Evolutionary conservation across 1,139 yeast species (phyloP), one percentile per base, ranked within the genome.

Genomic region (Debaryomycetaceae sp.): DNA sequence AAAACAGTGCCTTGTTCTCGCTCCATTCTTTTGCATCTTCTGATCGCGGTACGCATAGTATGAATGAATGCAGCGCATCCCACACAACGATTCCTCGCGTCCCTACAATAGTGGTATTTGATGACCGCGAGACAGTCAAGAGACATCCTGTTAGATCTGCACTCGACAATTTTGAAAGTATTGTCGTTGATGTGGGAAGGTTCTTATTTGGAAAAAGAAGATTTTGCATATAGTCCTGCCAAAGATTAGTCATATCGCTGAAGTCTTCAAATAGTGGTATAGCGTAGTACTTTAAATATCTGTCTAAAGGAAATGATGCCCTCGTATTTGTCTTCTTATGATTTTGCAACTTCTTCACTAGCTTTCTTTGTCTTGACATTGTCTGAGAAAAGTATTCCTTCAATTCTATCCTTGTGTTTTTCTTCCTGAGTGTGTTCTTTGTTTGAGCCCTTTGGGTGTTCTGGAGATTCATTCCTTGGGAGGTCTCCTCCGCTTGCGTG

Each of bases 71-170:
- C 59, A 87, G 91, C 6, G 93, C 80, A 59, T 93, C 99, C 85
- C 95, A 87, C 1, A 89, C 69, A 1, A 91, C 89, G 6, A 91
- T 86, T 0, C 99, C 99, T 37, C 73, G 55, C 14, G 77, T 55
- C 0, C 96, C 96, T 5, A 84, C 75, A 44, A 80, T 58, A 41
- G 80, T 76, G 2, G 75, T 69, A 55, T 87, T 87, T 17, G 69
- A 65, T 9, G 90, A 75, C 39, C 80, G 76, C 1, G 73, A 57
- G 0, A 91, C 93, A 13, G 75, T 72, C 22, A 91, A 49, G 37
- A 68, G 60, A 17, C 96, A 81, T 3, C 99, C 98, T 54, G 86
- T 87, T 62, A 78, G 87, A 57, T 93, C 99, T 1, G 96, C 93
- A 50, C 84, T 76, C 0, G 93, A 77, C 34, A 91, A 65, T 55